Evolutionary conservation across 2,329 filamentous ascomycete species (phyloP), one percentile per base, ranked within the genome.

Genomic region (Ramularia endophylla): DNA sequence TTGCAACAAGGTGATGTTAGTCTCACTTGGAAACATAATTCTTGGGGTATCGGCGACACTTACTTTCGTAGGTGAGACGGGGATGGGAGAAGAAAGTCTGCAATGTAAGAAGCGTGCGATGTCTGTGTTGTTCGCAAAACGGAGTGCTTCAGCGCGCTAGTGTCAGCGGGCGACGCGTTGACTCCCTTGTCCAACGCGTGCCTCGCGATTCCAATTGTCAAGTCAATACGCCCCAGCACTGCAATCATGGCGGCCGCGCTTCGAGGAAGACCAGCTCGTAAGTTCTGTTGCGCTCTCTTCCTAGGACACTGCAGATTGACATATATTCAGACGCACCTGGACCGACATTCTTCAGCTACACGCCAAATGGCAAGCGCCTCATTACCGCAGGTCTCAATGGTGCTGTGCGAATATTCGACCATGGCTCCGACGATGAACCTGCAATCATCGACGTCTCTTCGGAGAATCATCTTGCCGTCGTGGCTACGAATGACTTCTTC

Each of bases 321-420:
- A 36, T 34, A 13, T 25, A 6, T 34, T 18, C 42, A 81, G 79
- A 98, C 66, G 89, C 87, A 2, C 82, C 85, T 40, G 94, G 94
- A 50, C 79, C 81, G 43, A 97, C 94, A 2, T 88, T 81, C 55
- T 81, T 94, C 53, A 78, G 85, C 50, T 97, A 97, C 66, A 95
- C 89, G 1, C 86, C 87, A 5, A 82, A 94, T 63, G 92, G 94
- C 48, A 77, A 76, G 53, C 86, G 85, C 56, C 75, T 98, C 43
- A 80, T 97, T 52, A 97, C 92, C 8, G 89, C 88, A 46, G 92
- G 92, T 50, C 84, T 87, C 44, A 95, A 97, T 69, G 94, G 94
- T 59, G 87, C 87, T 6, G 88, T 95, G 57, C 85, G 94, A 36
- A 78, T 97, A 36, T 98, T 94, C 70, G 86, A 83, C 53, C 92